Percentiles rank a stretch among this genome's conserved stretches.
Conservation (phyloP, 179 eudicot species). For the Silene noctiflora region DNA sequence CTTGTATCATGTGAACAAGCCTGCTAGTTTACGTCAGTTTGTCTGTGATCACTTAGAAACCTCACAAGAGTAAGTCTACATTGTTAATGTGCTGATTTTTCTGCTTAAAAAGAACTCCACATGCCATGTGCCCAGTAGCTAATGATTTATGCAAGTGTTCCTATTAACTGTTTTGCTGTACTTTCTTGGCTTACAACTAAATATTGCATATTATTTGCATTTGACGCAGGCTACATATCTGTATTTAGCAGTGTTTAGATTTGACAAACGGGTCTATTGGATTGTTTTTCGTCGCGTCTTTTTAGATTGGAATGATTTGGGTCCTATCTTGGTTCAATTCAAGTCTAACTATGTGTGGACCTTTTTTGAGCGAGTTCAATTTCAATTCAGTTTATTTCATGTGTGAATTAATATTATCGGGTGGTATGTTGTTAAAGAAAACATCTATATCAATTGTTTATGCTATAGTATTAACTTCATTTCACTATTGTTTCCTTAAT, state of each 20-base stretch:
- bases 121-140: no score
- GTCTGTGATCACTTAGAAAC: neutral
- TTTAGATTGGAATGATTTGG: neutral
- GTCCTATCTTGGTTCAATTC: neutral
- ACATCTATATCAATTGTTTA: neutral
- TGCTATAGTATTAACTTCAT: neutral
- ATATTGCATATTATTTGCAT: no score
- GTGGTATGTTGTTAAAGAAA: neutral
- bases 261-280: neutral
- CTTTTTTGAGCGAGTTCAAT: neutral
- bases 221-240: no score
- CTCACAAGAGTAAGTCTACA: neutral
- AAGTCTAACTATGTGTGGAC: neutral
- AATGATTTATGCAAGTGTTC: neutral
- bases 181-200: neutral
- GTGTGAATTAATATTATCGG: neutral
- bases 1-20: neutral
- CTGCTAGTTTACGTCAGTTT: neutral
- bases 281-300: neutral
- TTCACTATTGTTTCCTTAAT: neutral
- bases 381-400: neutral
- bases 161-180: neutral
- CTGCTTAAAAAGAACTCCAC: neutral
- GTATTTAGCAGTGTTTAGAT: no score
- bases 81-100: constrained; percentile 12